phyloP scores from a whole-genome alignment of 495 filamentous ascomycete species.

The Darksidea phi region DNA sequence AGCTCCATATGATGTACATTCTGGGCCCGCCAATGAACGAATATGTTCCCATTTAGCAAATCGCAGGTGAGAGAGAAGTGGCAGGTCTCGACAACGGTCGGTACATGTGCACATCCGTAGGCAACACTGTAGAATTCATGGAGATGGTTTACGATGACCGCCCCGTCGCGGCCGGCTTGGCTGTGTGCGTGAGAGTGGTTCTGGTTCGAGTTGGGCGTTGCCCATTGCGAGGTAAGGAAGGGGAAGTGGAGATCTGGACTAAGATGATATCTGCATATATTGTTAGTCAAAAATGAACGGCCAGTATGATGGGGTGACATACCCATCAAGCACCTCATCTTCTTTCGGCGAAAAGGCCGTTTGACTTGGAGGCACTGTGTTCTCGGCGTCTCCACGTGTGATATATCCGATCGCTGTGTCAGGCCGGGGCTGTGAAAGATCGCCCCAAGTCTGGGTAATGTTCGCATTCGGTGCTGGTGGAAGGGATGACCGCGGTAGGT shows the following conservation, averaged over 20 bases:
- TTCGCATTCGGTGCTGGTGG: background rate
- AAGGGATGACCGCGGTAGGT: background rate
- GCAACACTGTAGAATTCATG: conserved; percentile 18
- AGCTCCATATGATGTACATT: background rate
- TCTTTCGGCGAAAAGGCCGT: background rate
- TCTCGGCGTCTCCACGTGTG: background rate
- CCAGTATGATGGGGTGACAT: background rate
- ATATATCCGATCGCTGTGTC: background rate
- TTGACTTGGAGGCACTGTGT: background rate
- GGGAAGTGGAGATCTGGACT: conserved; percentile 13
- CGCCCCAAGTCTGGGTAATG: background rate
- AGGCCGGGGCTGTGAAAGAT: background rate
- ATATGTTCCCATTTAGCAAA: background rate
- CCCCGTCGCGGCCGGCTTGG: conserved; percentile 11
- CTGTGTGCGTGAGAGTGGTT: conserved; percentile 6
- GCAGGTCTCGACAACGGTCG: conserved; percentile 2
- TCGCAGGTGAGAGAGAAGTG: background rate
- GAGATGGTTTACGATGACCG: conserved; percentile 12
- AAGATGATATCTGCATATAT: conserved; percentile 9
- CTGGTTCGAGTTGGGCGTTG: conserved; percentile 13
- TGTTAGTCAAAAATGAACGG: background rate
- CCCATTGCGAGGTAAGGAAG: conserved; percentile 15
- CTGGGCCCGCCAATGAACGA: background rate
- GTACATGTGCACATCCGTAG: background rate
- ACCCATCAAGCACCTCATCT: conserved; percentile 4